Base-by-base conservation (phyloP, 306 rosid genomes). In the Citrullus amarus region DNA sequence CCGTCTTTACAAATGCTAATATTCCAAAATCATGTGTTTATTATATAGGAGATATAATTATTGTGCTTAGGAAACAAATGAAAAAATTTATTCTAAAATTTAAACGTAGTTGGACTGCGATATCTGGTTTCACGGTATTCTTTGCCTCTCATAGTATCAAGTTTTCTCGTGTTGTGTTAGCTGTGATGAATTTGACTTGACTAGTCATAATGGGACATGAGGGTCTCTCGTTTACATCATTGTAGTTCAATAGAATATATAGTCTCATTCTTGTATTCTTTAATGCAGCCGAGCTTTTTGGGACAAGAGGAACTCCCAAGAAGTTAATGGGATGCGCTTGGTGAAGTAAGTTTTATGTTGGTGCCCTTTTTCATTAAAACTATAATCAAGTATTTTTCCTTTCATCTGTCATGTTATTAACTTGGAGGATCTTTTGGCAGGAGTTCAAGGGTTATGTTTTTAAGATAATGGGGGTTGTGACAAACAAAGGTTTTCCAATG, bases 291-390 rank as follows among this genome's bases (percentile, higher is more conserved):
- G 91, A 1, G 86, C 91, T 28, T 86, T 88, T 51, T 88, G 78
- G 60, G 91, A 88, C 89, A 88, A 88, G 80, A 80, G 91, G 76
- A 86, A 86, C 83, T 88, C 91, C 2, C 91, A 88, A 82, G 91
- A 88, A 58, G 91, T 88, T 78, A 88, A 81, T 22, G 91, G 89
- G 91, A 88, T 79, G 82, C 91, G 34, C 89, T 88, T 2, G 91
- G 91, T 53, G 91, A 86, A 83, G 91, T 88, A 82, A 11, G 6
- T 2, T 16, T 32, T 25, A 7, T 16, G 53, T 48, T 48, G 53
- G 53, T 48, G 11, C 30, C 46, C 28, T 2, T 9, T 15, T 32
- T 11, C 17, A 6, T 12, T 15, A 18, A 14, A 57, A 25, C 17
- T 48, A 48, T 65, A 36, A 65, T 43, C 2, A 59, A 36, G 39